Percentiles rank a stretch among this genome's conserved stretches.
Evolutionary conservation across 768 basidiomycete genomes (phyloP).

Genomic region (Gelatoporia subvermispora): DNA sequence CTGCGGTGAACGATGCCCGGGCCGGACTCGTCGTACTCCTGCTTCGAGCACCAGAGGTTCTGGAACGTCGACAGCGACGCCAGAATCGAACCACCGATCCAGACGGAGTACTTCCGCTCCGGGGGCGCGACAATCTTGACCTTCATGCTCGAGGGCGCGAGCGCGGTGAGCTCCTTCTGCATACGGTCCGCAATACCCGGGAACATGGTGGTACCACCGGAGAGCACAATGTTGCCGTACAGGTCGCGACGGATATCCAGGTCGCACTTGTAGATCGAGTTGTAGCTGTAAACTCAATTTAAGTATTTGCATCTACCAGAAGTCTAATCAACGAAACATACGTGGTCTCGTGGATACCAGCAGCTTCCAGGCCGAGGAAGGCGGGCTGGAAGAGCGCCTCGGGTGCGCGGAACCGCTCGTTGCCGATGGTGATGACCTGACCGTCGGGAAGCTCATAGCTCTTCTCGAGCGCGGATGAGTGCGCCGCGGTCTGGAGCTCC

Average conservation of each 20-base stretch:
- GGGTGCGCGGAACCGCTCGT: slow-evolving; percentile 91
- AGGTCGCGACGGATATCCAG: slow-evolving; percentile 51
- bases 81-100: slow-evolving; percentile 47
- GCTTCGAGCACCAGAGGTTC: slow-evolving; percentile 60
- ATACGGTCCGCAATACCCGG: slow-evolving; percentile 62
- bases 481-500: slow-evolving; percentile 65
- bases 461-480: slow-evolving; percentile 64
- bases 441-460: slow-evolving; percentile 68
- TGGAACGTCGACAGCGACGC: slow-evolving; percentile 64
- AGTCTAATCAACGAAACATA: slow-evolving; percentile 24
- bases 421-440: slow-evolving; percentile 74
- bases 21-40: slow-evolving; percentile 57
- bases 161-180: slow-evolving; percentile 67
- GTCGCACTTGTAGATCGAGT: slow-evolving; percentile 81
- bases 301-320: background rate
- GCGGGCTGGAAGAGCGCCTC: slow-evolving; percentile 93
- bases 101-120: slow-evolving; percentile 68
- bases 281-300: slow-evolving; percentile 31
- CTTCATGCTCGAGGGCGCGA: slow-evolving; percentile 67
- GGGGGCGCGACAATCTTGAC: slow-evolving; percentile 66
- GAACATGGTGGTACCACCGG: slow-evolving; percentile 61
- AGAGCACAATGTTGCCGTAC: slow-evolving; percentile 57
- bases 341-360: slow-evolving; percentile 84
- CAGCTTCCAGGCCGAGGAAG: slow-evolving; percentile 74
- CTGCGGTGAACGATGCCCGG: slow-evolving; percentile 48